Evolutionary conservation across 352 stramenopile species (phyloP).

Genomic region (Globisporangium middletonii): DNA sequence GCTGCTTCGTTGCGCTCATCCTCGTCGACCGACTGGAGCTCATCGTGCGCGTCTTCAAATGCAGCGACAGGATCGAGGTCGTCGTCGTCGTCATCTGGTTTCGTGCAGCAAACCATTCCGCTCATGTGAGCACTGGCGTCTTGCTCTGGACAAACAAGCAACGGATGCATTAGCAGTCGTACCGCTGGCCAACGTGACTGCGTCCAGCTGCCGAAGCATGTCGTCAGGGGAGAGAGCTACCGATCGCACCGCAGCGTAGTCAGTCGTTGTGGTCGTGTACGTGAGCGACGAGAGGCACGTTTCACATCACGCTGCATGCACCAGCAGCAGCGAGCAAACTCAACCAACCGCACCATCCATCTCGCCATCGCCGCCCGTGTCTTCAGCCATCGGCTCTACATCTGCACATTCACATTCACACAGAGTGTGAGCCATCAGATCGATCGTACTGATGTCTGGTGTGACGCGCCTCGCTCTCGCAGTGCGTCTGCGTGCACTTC

Average conservation of each 20-base stretch:
- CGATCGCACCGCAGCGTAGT: neutral
- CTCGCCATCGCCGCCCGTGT: neutral
- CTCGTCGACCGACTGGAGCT: neutral
- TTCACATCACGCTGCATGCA: too few species aligned
- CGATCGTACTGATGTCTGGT: neutral
- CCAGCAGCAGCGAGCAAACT: too few species aligned
- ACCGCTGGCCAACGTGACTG: conserved; percentile 8
- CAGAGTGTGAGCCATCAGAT: neutral
- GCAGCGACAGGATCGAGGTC: neutral
- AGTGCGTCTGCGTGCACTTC: conserved; percentile 5
- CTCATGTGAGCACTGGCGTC: neutral
- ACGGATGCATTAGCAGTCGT: neutral
- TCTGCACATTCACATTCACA: neutral
- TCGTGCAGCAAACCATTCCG: neutral
- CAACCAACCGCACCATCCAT: neutral
- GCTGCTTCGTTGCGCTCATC: neutral
- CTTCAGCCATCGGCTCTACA: neutral
- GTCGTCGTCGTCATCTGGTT: conserved; percentile 8
- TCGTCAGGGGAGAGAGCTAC: conserved; percentile 20
- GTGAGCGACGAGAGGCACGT: neutral
- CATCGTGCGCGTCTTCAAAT: conserved; percentile 7
- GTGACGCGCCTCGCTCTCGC: conserved; percentile 6
- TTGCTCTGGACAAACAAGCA: neutral
- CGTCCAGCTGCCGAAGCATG: conserved; percentile 31
- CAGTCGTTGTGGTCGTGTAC: neutral